Base-by-base conservation (phyloP, 2,329 filamentous ascomycete species). In the Pseudogymnoascus sp. region DNA sequence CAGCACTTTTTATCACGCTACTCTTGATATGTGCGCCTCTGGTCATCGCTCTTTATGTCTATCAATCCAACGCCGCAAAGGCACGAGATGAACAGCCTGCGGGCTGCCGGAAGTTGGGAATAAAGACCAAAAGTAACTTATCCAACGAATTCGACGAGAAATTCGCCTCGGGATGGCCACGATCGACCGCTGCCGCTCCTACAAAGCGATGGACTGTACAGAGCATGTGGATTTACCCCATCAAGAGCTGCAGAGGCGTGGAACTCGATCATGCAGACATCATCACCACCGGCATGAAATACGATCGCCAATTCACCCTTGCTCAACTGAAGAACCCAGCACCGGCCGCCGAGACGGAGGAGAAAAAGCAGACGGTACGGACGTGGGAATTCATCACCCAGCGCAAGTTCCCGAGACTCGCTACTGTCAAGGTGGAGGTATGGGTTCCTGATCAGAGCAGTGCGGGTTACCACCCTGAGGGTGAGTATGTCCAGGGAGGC, bases 231-330 rank as follows among this genome's bases (percentile, higher is more conserved):
- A 82, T 92, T 64, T 93, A 95, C 73, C 92, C 93, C 0, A 77
- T 96, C 73, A 93, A 96, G 76, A 91, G 89, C 63, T 96, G 91
- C 73, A 80, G 78, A 62, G 89, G 88, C 28, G 85, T 96, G 62
- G 90, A 95, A 75, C 75, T 96, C 55, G 76, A 83, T 60, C 77
- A 81, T 65, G 84, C 83, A 64, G 82, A 84, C 61, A 81, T 95
- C 14, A 75, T 90, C 52, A 78, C 84, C 5, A 84, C 84, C 2
- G 91, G 92, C 1, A 80, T 96, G 63, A 83, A 88, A 72, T 89
- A 88, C 74, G 92, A 97, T 75, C 85, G 91, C 5, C 83, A 93
- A 68, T 96, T 92, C 77, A 88, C 86, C 58, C 90, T 97, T 72
- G 91, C 89, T 1, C 88, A 93, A 73, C 78, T 83, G 65, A 78